Evolutionary conservation across 2,329 filamentous ascomycete species (phyloP).

Genomic region (Rutstroemia sp.): DNA sequence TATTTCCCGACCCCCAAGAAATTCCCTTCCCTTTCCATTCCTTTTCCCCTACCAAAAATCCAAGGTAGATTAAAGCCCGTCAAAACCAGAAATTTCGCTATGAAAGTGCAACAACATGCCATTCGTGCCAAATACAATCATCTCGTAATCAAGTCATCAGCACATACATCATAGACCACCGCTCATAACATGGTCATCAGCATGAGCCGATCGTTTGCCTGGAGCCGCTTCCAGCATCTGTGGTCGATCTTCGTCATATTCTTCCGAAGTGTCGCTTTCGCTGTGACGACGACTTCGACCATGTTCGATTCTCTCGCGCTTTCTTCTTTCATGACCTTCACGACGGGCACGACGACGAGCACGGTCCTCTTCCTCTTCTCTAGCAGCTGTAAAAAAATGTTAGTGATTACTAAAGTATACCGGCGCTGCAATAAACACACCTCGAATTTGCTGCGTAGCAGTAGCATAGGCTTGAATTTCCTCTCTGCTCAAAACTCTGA

Average conservation of each 20-base stretch:
- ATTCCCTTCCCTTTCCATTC: neutral
- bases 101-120: neutral
- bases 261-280: slow-evolving; percentile 17
- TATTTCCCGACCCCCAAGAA: neutral
- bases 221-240: slow-evolving; percentile 25
- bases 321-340: slow-evolving; percentile 28
- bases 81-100: no score
- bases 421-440: slow-evolving; percentile 39
- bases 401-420: neutral
- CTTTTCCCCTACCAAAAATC: no score
- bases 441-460: slow-evolving; percentile 74
- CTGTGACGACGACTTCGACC: slow-evolving; percentile 13
- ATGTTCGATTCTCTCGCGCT: slow-evolving; percentile 17
- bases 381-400: slow-evolving; percentile 15
- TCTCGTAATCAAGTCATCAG: slow-evolving; percentile 1
- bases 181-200: slow-evolving; percentile 24
- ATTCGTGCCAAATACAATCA: neutral
- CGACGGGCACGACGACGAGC: slow-evolving; percentile 26
- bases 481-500: slow-evolving; percentile 78
- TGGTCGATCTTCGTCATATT: slow-evolving; percentile 16
- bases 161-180: slow-evolving; percentile 19
- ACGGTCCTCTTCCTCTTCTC: slow-evolving; percentile 27
- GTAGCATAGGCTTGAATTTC: slow-evolving; percentile 84
- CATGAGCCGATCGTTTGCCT: slow-evolving; percentile 16
- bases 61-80: no score